Evolutionary conservation across 495 filamentous ascomycete genomes (phyloP).

Genomic region (Podospora anserina): DNA sequence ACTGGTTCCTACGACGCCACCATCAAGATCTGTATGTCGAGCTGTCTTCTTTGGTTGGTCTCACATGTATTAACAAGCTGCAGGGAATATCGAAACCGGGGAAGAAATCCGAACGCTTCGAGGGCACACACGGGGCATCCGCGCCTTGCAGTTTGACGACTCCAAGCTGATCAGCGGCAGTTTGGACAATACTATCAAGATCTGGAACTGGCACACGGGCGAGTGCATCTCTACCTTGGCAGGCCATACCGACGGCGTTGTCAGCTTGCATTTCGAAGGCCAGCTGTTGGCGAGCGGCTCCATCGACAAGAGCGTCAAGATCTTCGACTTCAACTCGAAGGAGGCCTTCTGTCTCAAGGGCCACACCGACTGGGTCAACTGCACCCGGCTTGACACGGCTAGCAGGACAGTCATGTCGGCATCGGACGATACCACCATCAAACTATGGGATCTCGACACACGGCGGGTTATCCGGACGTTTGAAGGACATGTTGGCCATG

Average conservation of each 20-base stretch:
- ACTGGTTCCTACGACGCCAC: slow-evolving; percentile 94
- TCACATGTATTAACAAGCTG: slow-evolving; percentile 6
- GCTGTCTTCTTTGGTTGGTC: too few relatives aligned
- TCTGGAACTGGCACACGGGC: slow-evolving; percentile 97
- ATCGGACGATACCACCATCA: slow-evolving; percentile 87
- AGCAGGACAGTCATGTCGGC: slow-evolving; percentile 87
- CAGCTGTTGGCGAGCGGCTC: slow-evolving; percentile 83
- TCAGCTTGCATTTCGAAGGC: slow-evolving; percentile 78
- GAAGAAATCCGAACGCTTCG: slow-evolving; percentile 76
- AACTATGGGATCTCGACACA: slow-evolving; percentile 71
- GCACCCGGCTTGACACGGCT: slow-evolving; percentile 73
- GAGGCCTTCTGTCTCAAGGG: slow-evolving; percentile 73
- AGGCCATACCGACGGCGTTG: slow-evolving; percentile 75
- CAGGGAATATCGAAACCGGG: slow-evolving; percentile 76
- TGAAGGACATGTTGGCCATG: slow-evolving; percentile 91
- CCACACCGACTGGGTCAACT: slow-evolving; percentile 93
- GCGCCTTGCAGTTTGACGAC: slow-evolving; percentile 90
- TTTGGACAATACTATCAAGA: slow-evolving; percentile 60
- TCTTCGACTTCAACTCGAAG: slow-evolving; percentile 88
- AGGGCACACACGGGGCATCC: slow-evolving; percentile 78
- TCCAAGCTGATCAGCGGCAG: slow-evolving; percentile 54
- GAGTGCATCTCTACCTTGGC: slow-evolving; percentile 77
- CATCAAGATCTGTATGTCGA: slow-evolving; percentile 73
- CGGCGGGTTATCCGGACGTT: slow-evolving; percentile 73
- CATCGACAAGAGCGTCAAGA: slow-evolving; percentile 82